Evolutionary conservation across 345 rosid species (phyloP).

Genomic region (Dovyalis caffra): DNA sequence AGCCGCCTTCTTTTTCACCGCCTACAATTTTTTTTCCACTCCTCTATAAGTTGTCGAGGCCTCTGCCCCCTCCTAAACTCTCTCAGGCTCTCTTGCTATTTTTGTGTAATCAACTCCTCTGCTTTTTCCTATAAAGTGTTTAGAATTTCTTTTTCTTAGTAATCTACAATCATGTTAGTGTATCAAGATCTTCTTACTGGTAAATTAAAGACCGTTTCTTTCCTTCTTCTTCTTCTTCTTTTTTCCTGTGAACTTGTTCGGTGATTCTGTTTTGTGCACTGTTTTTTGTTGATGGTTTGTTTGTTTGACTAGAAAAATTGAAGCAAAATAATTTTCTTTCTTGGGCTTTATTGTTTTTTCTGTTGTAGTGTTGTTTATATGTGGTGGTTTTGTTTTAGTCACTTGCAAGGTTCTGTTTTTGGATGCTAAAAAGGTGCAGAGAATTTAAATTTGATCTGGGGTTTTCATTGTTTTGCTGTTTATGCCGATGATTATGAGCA

Average conservation of each 20-base stretch:
- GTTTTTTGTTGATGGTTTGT: not conserved
- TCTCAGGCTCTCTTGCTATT: not conserved
- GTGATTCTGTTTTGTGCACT: not conserved
- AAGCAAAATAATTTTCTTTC: too few species aligned
- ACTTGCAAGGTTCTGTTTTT: too few species aligned
- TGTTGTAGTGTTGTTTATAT: not conserved
- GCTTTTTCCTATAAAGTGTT: not conserved
- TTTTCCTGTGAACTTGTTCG: not conserved
- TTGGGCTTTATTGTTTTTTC: not conserved
- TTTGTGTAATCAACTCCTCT: too few species aligned
- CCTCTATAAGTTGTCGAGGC: constrained; percentile 7
- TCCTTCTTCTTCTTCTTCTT: not conserved
- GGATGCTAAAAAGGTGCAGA: too few species aligned
- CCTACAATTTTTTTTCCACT: not conserved
- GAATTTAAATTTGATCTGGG: not conserved
- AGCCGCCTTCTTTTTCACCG: not conserved
- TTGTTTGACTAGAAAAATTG: not conserved
- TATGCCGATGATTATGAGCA: too few species aligned
- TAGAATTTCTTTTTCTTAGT: not conserved
- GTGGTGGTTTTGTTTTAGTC: too few species aligned
- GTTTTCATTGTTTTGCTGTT: too few species aligned
- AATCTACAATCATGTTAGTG: constrained; percentile 5
- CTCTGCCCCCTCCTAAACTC: not conserved
- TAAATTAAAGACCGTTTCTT: not conserved
- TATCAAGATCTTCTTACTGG: constrained; percentile 22